Base-by-base conservation (phyloP, 2,329 filamentous ascomycete genomes). In the Pseudocercospora musae region DNA sequence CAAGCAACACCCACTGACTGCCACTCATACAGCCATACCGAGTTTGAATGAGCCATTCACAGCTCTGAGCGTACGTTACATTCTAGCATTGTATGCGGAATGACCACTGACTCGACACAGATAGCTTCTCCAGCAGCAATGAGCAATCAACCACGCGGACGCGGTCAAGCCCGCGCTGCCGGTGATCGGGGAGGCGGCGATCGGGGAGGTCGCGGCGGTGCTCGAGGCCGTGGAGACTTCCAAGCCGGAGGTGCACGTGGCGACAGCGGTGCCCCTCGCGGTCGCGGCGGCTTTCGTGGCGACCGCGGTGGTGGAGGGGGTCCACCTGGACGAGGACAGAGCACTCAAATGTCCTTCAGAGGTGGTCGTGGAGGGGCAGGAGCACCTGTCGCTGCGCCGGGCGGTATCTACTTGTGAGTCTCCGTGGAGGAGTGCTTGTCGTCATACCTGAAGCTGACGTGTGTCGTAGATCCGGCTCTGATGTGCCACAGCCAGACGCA, bases 231-330 rank as follows among this genome's bases (percentile, higher is more conserved):
- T 53, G 68, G 72, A 59, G 68, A 68, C 60, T 66, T 69, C 13
- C 58, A 63, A 31, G 63, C 68, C 25, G 74, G 21, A 69, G 31
- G 11, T 4, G 31, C 11, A 15, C 31, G 31, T 10, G 31, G 31
- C 11, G 31, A 33, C 13, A 15, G 31, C 31, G 15, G 31, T 33
- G 31, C 31, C 2, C 31, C 31, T 27, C 54, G 58, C 20, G 59
- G 68, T 49, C 37, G 37, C 6, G 37, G 73, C 23, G 67, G 70
- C 46, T 63, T 72, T 18, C 69, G 73, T 21, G 69, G 69, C 50
- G 70, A 62, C 29, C 59, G 64, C n/a, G 58, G 62, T n/a, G 58
- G 62, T 9, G 60, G 60, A 49, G 60, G 53, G 5, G 63, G 58
- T 29, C 49, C 64, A 18, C 60, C 60, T 18, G 59, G 50, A 25